Evolutionary conservation across 2,329 filamentous ascomycete species (phyloP), one percentile per base, ranked within the genome.

Genomic region (Colletotrichum theobromicola): DNA sequence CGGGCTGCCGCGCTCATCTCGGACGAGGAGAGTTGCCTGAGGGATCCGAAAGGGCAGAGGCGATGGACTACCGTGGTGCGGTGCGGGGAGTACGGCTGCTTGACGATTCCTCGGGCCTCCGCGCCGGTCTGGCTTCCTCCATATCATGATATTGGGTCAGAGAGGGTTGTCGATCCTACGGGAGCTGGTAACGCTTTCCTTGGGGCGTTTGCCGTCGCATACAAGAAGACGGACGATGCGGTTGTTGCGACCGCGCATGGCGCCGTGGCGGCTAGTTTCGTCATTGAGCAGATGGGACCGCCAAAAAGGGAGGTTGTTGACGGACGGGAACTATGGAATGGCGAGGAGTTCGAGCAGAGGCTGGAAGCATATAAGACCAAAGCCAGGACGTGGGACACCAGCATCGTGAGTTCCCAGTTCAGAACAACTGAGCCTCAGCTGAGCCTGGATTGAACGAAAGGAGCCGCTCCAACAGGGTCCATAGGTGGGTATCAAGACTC

Each of bases 191-290:
- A 74, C 26, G 67, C 58, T 15, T 76, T 76, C 15, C 62, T 75
- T 9, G 74, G 67, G 18, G 67, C 67, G 0, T 71, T 72, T 28
- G 50, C 26, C 2, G 63, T 58, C 24, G 50, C 24, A 18, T 55
- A 67, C 24, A 35, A n/a, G 30, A 58, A 32, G 24, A 64, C 37
- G 57, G 26, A 9, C 15, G 62, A 72, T 28, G 72, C 35, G 32
- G n/a, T 53, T 4, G 66, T 71, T n/a, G 71, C 74, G 2, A 62
- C 74, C 3, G 55, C 72, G 46, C 50, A 66, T 32, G 74, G 71
- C 1, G 62, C 74, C 12, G 71, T 76, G 13, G 67, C 71, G 24
- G 74, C 72, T 10, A 71, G 74, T 15, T 75, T 76, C 21, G 71
- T 30, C 3, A 53, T 74, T 16, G 71, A 71, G 35, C 74, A 76